Base-by-base conservation (phyloP, 306 rosid species). In the Astragalus glycyphyllos region DNA sequence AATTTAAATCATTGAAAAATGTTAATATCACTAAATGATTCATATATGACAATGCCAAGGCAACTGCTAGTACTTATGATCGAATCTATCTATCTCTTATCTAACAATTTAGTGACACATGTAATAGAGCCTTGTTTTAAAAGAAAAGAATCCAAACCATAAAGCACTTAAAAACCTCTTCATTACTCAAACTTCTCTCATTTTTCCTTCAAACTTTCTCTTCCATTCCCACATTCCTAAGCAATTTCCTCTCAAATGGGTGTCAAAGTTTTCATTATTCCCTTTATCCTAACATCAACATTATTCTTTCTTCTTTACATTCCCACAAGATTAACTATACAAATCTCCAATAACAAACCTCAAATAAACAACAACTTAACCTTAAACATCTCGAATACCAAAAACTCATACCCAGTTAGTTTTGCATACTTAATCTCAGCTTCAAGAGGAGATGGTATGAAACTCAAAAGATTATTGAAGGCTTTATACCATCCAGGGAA, bases 401-500 rank as follows among this genome's bases (percentile, higher is more conserved):
- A 7, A 80, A 76, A 71, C 6, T 53, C 84, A 11, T 89, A 92
- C 48, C 92, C 98, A 1, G 84, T 76, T 8, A 70, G 80, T 3
- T 88, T 92, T 51, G 87, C 98, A 0, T 92, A 92, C 73, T 74
- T 90, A 62, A 92, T 92, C 55, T 92, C 97, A 11, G 97, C 90
- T 4, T 88, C 98, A 2, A 87, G 72, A 55, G 98, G 98, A 8
- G 98, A 92, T 71, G 11, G 80, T 13, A 34, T 17, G 9, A 87
- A 49, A 69, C 81, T 92, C 40, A 90, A 84, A 46, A 86, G 98
- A 7, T 54, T 88, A 74, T 31, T 92, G 1, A 72, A 63, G 15
- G 97, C 86, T 0, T 76, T 90, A 54, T 90, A 92, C 9, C 98
- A 92, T 80, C 98, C 98, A 1, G 97, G 84, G 0, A 92, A 92